Percentiles rank a stretch among this genome's conserved stretches.
phyloP scores from a whole-genome alignment of 108 stramenopile species.

The Nitzschia putrida region DNA sequence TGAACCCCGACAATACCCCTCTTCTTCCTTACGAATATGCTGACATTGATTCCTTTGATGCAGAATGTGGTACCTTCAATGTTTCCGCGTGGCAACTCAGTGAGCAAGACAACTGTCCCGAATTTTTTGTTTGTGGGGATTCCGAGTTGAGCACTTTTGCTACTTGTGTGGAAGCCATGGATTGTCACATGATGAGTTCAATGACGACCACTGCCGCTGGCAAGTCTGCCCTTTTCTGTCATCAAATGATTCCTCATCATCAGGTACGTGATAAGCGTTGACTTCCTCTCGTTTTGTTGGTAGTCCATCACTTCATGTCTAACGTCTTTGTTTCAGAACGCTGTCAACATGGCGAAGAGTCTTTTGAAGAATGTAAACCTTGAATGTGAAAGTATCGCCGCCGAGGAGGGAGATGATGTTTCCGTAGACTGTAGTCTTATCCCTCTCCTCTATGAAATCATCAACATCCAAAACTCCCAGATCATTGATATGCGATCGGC shows the following conservation, averaged over 20 bases:
- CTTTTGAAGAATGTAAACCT: slow-evolving; percentile 53
- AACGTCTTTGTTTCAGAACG: slow-evolving; percentile 54
- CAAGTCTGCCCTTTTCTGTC: slow-evolving; percentile 54
- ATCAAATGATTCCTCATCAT: slow-evolving; percentile 94
- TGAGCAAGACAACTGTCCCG: slow-evolving; percentile 48
- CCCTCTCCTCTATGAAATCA: slow-evolving; percentile 56
- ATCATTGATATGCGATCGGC: slow-evolving; percentile 71
- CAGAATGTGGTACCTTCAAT: slow-evolving; percentile 71
- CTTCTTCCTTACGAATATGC: slow-evolving; percentile 64
- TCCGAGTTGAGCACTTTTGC: slow-evolving; percentile 29
- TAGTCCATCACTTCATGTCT: too few species aligned
- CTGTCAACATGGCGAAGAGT: slow-evolving; percentile 90
- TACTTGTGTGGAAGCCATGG: slow-evolving; percentile 65
- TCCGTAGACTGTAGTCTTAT: slow-evolving; percentile 45
- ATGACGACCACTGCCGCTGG: slow-evolving; percentile 54
- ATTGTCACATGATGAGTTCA: slow-evolving; percentile 69
- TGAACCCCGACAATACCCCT: slow-evolving; percentile 33
- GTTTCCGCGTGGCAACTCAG: slow-evolving; percentile 1
- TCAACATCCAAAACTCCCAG: slow-evolving; percentile 78
- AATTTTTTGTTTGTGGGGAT: slow-evolving; percentile 32
- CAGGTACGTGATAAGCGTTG: slow-evolving; percentile 7
- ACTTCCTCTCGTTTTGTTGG: neutral
- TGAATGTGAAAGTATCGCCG: slow-evolving; percentile 43
- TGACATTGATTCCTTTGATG: slow-evolving; percentile 45
- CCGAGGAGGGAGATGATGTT: slow-evolving; percentile 32